Conservation (phyloP, 1,284 basidiomycete genomes). For the Marasmius oreades region DNA sequence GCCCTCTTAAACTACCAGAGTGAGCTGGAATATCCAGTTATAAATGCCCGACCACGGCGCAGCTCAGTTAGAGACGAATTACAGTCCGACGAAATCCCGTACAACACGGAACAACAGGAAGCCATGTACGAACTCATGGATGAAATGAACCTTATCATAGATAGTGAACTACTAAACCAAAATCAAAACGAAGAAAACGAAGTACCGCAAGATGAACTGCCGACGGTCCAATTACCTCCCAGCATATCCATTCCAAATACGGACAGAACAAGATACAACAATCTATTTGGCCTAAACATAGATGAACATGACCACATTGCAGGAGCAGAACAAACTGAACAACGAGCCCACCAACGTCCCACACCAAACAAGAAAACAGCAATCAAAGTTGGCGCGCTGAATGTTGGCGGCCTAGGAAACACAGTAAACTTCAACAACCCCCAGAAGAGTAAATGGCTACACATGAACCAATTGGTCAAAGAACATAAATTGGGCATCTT, state of each 20-base stretch:
- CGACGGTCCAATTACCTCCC: no score
- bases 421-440: background rate
- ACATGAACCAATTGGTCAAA: conserved; percentile 16
- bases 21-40: background rate
- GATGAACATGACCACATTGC: background rate
- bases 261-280: no score
- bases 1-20: no score
- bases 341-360: no score
- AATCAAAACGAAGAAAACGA: no score
- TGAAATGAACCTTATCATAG: background rate
- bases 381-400: conserved; percentile 16
- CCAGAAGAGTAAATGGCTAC: conserved; percentile 20
- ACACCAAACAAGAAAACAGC: conserved; percentile 5
- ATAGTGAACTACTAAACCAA: no score
- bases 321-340: background rate
- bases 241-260: no score
- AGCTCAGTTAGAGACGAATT: background rate
- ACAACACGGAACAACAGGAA: background rate
- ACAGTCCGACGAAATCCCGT: background rate
- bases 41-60: background rate
- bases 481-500: conserved; percentile 20
- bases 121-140: background rate
- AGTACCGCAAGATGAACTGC: no score
- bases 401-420: conserved; percentile 18
- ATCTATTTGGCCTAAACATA: background rate